Base-by-base conservation (phyloP, 768 basidiomycete genomes). In the Rhodotorula graminis region DNA sequence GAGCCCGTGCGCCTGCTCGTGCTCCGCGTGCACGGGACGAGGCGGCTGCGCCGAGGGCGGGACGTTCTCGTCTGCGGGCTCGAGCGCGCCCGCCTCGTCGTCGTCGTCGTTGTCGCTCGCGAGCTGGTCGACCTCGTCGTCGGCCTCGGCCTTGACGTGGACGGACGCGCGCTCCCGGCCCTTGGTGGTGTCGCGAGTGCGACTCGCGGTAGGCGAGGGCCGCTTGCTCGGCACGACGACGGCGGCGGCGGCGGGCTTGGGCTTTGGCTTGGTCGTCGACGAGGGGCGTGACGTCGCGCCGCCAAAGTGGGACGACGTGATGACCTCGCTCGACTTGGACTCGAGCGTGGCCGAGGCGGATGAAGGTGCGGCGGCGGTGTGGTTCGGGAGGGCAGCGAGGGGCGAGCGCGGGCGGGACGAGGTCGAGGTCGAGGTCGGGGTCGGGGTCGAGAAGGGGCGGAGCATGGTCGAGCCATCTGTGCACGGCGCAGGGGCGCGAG, bases 161-260 rank as follows among this genome's bases (percentile, higher is more conserved):
- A 37, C 37, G 37, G 37, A 9, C 18, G 27, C 70, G 42, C 67
- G 67, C 0, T 57, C 65, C 37, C 55, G 66, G 25, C 46, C 23
- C 50, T 31, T 42, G 7, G 37, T 37, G 37, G 37, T 37, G 37
- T 37, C 4, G 37, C 9, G 37, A 4, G 37, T 37, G 27, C 16
- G 21, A 15, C 16, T n/a, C 23, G 70, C 27, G 10, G 65, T 40
- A 4, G 70, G 70, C 18, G 70, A 71, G 11, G 70, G 59, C 1
- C 70, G 60, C 50, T 71, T 71, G 55, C 19, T 19, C 6, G 70
- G 70, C 0, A 71, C 61, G 19, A 58, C 7, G 16, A 3, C 12
- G 23, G 4, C 29, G 21, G 25, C 16, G 12, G 46, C 11, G 19
- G 42, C 25, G 14, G 4, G n/a, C 37, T 37, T 37, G 37, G 37